phyloP scores from a whole-genome alignment of 805 yeast genomes.

The Teunomyces pallodes region DNA sequence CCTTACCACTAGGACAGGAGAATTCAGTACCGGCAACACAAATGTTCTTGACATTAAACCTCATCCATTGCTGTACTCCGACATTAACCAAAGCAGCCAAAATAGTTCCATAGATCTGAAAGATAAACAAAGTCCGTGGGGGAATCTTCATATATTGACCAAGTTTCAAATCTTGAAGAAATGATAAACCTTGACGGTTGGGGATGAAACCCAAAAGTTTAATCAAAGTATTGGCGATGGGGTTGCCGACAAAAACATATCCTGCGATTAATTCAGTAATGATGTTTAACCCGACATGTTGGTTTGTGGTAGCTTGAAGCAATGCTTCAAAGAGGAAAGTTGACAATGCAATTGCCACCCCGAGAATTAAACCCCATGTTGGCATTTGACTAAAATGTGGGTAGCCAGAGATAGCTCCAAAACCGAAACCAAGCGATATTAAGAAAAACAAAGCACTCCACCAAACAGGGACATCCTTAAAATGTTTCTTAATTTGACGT shows the following conservation, averaged over 20 bases:
- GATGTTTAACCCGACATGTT: constrained; percentile 18
- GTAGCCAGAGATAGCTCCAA: constrained; percentile 14
- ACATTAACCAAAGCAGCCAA: constrained; percentile 21
- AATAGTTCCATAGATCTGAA: constrained; percentile 17
- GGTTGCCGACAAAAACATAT: constrained; percentile 17
- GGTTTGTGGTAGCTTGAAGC: constrained; percentile 18
- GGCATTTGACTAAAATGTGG: constrained; percentile 16
- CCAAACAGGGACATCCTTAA: constrained; percentile 20
- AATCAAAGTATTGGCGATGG: constrained; percentile 18
- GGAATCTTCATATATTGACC: constrained; percentile 21
- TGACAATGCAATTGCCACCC: constrained; percentile 12
- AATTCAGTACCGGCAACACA: constrained; percentile 16
- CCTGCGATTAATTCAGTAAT: constrained; percentile 19
- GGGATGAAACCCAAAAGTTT: constrained; percentile 19
- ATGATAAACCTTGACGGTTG: constrained; percentile 17
- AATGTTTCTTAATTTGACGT: constrained; percentile 17
- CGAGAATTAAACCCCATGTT: constrained; percentile 16
- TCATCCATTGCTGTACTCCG: constrained; percentile 23
- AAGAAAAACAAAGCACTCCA: constrained; percentile 25
- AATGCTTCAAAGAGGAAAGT: constrained; percentile 17
- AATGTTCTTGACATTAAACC: constrained; percentile 16
- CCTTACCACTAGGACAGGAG: constrained; percentile 18
- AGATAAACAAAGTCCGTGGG: constrained; percentile 16
- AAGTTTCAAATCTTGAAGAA: constrained; percentile 16
- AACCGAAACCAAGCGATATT: constrained; percentile 14